Evolutionary conservation across 2,329 filamentous ascomycete species (phyloP).

Genomic region (Hymenoscyphus linearis): DNA sequence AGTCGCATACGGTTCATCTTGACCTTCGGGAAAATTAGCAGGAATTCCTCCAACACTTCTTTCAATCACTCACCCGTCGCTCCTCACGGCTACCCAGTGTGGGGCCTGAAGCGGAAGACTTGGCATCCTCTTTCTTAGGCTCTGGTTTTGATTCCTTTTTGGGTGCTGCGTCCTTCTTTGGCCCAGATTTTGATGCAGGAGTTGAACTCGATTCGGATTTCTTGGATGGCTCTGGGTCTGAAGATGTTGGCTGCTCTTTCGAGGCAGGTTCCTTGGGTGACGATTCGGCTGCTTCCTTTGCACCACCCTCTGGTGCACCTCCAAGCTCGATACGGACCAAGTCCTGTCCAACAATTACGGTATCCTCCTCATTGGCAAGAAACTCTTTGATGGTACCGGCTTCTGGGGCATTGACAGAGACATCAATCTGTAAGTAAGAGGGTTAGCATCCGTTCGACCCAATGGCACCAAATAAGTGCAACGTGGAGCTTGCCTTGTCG

Average conservation of each 20-base stretch:
- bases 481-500: constrained; percentile 67
- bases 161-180: constrained; percentile 36
- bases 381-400: constrained; percentile 89
- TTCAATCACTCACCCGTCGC: constrained; percentile 61
- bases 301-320: constrained; percentile 51
- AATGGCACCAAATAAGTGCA: neutral
- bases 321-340: constrained; percentile 81
- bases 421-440: constrained; percentile 68
- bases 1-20: constrained; percentile 99
- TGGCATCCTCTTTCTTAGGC: constrained; percentile 30
- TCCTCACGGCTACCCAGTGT: constrained; percentile 74
- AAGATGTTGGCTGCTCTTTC: constrained; percentile 50
- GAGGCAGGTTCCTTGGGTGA: constrained; percentile 57
- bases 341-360: constrained; percentile 89
- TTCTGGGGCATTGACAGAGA: constrained; percentile 89
- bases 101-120: constrained; percentile 33
- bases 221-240: constrained; percentile 33
- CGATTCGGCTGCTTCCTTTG: constrained; percentile 39
- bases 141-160: constrained; percentile 25
- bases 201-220: constrained; percentile 36
- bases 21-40: constrained; percentile 50
- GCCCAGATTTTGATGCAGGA: constrained; percentile 36
- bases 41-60: neutral
- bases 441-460: constrained; percentile 10
- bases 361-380: constrained; percentile 88